Evolutionary conservation across 2,329 filamentous ascomycete species (phyloP).

Genomic region (Pseudohalonectria lignicola): DNA sequence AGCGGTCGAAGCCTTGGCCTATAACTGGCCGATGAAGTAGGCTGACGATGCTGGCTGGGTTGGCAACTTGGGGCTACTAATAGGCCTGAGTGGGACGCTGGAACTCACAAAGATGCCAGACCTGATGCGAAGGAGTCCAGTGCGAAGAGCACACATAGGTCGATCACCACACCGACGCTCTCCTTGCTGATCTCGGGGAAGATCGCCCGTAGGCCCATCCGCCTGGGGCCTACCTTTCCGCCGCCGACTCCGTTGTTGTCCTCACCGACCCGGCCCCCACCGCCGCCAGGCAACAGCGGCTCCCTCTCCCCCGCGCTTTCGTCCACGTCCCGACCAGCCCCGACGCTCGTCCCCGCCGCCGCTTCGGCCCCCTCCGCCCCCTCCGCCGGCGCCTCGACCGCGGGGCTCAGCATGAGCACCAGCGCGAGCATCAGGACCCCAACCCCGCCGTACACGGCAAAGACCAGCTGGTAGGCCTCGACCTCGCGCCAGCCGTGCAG

Average conservation of each 20-base stretch:
- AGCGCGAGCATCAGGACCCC: constrained; percentile 44
- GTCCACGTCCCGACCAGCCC: background rate
- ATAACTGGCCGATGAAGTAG: no score
- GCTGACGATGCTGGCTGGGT: no score
- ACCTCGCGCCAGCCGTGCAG: constrained; percentile 29
- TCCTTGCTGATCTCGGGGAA: constrained; percentile 46
- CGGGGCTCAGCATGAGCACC: constrained; percentile 31
- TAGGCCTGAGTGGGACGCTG: constrained; percentile 25
- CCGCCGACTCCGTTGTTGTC: background rate
- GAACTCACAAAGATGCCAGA: constrained; percentile 48
- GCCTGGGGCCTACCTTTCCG: background rate
- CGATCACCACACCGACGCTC: constrained; percentile 42
- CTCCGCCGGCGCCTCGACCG: constrained; percentile 17
- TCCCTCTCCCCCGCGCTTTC: background rate
- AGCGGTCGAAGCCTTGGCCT: constrained; percentile 34
- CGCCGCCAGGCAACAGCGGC: constrained; percentile 5
- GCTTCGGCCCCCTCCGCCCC: background rate
- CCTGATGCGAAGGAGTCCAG: constrained; percentile 62
- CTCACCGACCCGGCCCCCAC: background rate
- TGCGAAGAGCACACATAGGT: constrained; percentile 56
- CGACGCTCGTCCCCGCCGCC: background rate
- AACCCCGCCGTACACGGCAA: constrained; percentile 45
- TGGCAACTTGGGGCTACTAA: no score
- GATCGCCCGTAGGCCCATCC: constrained; percentile 14
- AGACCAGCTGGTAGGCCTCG: constrained; percentile 42